These are phyloP conservation scores for Eimeria maxima DNA, from an alignment of 169 alveolate species.

Conservation along the genomic window DNA sequence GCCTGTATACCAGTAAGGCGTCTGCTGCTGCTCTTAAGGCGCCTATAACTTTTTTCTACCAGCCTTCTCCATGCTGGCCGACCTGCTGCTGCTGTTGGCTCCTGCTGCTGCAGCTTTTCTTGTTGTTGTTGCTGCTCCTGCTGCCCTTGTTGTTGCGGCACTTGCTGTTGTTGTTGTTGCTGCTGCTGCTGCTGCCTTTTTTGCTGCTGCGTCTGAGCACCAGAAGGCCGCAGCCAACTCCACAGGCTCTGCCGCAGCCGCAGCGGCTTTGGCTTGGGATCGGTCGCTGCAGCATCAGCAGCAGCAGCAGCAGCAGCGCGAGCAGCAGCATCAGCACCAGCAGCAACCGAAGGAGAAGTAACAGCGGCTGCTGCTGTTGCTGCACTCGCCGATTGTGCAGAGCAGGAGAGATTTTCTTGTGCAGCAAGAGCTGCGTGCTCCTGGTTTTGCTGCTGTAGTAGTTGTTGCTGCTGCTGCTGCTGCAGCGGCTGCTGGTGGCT, in stretches of 20 bases:
- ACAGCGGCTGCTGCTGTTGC: conserved; percentile 10
- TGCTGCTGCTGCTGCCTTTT: not conserved
- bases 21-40: conserved; percentile 29
- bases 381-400: not conserved
- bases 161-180: conserved; percentile 13
- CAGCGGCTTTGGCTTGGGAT: not conserved
- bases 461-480: conserved; percentile 14
- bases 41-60: not conserved
- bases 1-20: not conserved
- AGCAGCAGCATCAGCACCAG: no score
- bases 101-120: no score
- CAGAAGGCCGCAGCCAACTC: conserved; percentile 4
- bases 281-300: not conserved
- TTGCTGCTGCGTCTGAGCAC: not conserved
- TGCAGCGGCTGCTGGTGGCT: not conserved
- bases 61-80: not conserved
- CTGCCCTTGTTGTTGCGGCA: not conserved
- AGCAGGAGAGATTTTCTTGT: not conserved
- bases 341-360: no score
- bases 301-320: conserved; percentile 10
- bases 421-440: no score
- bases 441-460: not conserved
- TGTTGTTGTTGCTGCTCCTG: conserved; percentile 9
- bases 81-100: conserved; percentile 43
- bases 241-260: conserved; percentile 8